phyloP scores from a whole-genome alignment of 306 rosid species.

The Coriaria nepalensis region DNA sequence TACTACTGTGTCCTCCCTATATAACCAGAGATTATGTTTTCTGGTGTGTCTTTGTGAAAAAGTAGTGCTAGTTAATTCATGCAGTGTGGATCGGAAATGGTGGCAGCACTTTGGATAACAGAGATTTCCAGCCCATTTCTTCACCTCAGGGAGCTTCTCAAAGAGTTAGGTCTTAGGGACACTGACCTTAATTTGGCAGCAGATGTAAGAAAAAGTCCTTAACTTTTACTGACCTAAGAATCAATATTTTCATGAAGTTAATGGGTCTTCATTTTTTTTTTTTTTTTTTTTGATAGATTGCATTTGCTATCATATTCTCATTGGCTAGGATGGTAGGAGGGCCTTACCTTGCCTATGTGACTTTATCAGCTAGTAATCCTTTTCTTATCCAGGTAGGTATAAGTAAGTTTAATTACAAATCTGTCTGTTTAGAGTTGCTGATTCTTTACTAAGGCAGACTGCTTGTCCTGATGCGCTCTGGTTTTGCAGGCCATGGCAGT shows the following conservation, averaged over 20 bases:
- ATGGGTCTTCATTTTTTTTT: neutral
- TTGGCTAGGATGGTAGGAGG: slow-evolving; percentile 68
- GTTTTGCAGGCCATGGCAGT: slow-evolving; percentile 51
- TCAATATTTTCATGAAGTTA: neutral
- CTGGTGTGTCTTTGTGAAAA: neutral
- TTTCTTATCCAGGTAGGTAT: slow-evolving; percentile 53
- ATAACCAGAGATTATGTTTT: neutral
- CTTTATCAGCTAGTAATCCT: slow-evolving; percentile 51
- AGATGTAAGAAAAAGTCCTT: slow-evolving; percentile 33
- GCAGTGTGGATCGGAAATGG: slow-evolving; percentile 76
- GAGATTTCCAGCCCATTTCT: slow-evolving; percentile 87
- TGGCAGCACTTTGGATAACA: slow-evolving; percentile 61
- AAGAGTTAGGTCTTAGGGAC: slow-evolving; percentile 69
- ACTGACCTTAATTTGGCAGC: slow-evolving; percentile 56
- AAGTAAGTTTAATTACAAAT: neutral
- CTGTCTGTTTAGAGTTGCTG: no score
- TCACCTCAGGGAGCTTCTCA: slow-evolving; percentile 65
- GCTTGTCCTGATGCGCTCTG: neutral
- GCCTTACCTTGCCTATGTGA: slow-evolving; percentile 46
- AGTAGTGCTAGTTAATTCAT: neutral
- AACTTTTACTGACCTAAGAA: no score
- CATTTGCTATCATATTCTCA: slow-evolving; percentile 66
- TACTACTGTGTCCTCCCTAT: slow-evolving; percentile 4
- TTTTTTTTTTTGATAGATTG: slow-evolving; percentile 23
- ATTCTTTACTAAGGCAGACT: no score